Percentiles rank a stretch among this genome's conserved stretches.
phyloP scores from a whole-genome alignment of 768 basidiomycete genomes.

The Kwoniella sp. region DNA sequence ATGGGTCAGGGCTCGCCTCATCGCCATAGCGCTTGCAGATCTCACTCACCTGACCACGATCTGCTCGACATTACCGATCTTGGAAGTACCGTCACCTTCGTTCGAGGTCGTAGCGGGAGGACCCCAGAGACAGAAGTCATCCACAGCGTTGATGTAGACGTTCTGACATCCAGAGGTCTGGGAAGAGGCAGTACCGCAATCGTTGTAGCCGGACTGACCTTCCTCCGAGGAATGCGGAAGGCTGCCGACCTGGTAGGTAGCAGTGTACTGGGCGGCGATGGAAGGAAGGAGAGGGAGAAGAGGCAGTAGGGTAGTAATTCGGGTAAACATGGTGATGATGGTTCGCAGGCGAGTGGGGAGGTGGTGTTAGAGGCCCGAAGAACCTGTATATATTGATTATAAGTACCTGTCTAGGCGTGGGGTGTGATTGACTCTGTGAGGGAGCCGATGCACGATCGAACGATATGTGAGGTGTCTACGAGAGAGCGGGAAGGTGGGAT shows the following conservation, averaged over 20 bases:
- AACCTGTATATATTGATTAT: not conserved
- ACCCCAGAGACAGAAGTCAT: constrained; percentile 49
- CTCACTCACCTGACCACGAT: constrained; percentile 39
- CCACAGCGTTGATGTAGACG: constrained; percentile 37
- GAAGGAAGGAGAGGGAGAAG: constrained; percentile 23
- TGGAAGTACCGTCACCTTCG: constrained; percentile 53
- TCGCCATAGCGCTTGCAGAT: not conserved
- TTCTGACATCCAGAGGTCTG: constrained; percentile 64
- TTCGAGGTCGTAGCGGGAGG: constrained; percentile 28
- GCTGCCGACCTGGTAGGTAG: constrained; percentile 35
- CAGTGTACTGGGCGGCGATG: constrained; percentile 41
- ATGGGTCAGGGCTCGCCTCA: not conserved
- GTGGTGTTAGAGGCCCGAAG: not conserved
- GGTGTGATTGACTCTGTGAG: not conserved
- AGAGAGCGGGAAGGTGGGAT: not conserved
- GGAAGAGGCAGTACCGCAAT: constrained; percentile 59
- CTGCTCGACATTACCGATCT: constrained; percentile 43
- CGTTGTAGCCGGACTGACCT: constrained; percentile 64
- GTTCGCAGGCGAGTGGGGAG: not conserved
- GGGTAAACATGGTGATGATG: constrained; percentile 4
- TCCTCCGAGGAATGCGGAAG: constrained; percentile 52
- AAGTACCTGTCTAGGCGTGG: not conserved
- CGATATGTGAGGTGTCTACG: not conserved
- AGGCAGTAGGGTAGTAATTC: constrained; percentile 9
- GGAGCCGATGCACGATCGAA: not conserved